phyloP scores from a whole-genome alignment of 2,329 filamentous ascomycete species.

The Beauveria medogensis region DNA sequence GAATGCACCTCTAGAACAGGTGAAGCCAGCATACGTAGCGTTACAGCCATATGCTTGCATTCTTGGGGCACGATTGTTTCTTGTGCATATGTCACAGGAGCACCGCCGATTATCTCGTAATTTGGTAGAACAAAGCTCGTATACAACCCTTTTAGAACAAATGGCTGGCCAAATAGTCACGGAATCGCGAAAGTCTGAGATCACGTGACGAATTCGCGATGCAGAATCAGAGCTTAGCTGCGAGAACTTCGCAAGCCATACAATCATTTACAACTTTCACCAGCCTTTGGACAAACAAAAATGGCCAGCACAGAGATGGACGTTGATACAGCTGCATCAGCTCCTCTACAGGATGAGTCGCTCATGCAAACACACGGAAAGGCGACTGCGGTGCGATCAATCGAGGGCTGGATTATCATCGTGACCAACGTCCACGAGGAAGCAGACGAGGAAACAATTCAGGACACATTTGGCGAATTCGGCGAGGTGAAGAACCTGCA shows the following conservation, averaged over 20 bases:
- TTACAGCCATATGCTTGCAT: not conserved
- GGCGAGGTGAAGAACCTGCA: constrained; percentile 85
- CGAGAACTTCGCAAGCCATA: not conserved
- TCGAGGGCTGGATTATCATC: constrained; percentile 84
- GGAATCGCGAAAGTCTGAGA: not conserved
- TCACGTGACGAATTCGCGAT: not conserved
- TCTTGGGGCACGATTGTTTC: not conserved
- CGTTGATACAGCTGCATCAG: constrained; percentile 35
- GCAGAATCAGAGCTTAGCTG: not conserved
- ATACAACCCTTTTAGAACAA: too few species aligned
- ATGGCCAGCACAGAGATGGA: constrained; percentile 56
- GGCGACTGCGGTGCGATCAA: constrained; percentile 74
- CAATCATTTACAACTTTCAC: not conserved
- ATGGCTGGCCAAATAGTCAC: too few species aligned
- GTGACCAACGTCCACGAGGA: constrained; percentile 85
- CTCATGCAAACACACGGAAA: constrained; percentile 66
- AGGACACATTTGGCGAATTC: constrained; percentile 74
- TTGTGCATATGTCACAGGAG: too few species aligned
- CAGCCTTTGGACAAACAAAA: constrained; percentile 11
- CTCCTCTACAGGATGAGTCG: constrained; percentile 42
- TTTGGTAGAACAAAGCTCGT: too few species aligned
- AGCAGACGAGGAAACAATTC: constrained; percentile 73
- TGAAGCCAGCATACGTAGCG: not conserved
- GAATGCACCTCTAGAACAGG: too few species aligned
- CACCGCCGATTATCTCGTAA: too few species aligned